Percentiles rank a stretch among this genome's conserved stretches.
phyloP scores from a whole-genome alignment of 495 filamentous ascomycete species.

The Penicillium canescens region DNA sequence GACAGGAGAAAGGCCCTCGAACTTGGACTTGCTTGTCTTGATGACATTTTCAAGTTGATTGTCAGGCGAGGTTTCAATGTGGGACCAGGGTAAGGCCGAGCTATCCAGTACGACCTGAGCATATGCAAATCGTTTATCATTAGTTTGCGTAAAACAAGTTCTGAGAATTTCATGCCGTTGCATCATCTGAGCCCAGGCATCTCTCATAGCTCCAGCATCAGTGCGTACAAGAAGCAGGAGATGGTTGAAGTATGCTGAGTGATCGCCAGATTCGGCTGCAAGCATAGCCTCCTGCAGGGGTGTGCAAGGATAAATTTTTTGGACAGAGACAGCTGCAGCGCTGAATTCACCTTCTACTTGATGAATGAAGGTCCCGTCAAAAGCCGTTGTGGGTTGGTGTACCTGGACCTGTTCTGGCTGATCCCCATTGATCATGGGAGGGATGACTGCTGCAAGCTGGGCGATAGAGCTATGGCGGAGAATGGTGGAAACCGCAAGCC shows the following conservation, averaged over 20 bases:
- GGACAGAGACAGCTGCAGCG: conserved; percentile 34
- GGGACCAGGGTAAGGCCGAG: conserved; percentile 22
- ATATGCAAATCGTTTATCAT: conserved; percentile 48
- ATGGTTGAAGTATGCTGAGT: conserved; percentile 55
- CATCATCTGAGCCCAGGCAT: conserved; percentile 52
- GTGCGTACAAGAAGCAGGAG: conserved; percentile 49
- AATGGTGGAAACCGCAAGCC: conserved; percentile 61
- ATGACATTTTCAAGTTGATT: conserved; percentile 17
- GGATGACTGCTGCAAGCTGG: conserved; percentile 48
- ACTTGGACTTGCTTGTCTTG: conserved; percentile 17
- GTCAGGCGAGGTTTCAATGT: conserved; percentile 12
- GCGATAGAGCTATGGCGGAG: conserved; percentile 60
- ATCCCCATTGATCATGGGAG: conserved; percentile 5
- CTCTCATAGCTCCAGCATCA: conserved; percentile 36
- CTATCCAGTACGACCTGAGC: conserved; percentile 57
- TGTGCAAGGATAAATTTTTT: conserved; percentile 71
- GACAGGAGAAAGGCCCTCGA: conserved; percentile 23
- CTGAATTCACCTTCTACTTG: conserved; percentile 18
- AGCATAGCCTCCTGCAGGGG: conserved; percentile 84
- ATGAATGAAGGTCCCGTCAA: conserved; percentile 14
- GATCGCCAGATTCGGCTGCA: conserved; percentile 43
- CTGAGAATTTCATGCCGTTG: conserved; percentile 63
- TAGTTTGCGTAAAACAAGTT: conserved; percentile 60
- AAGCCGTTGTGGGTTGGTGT: neutral
- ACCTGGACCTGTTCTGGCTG: neutral